Base-by-base conservation (phyloP, 1,284 basidiomycete species). In the Melampsora americana region DNA sequence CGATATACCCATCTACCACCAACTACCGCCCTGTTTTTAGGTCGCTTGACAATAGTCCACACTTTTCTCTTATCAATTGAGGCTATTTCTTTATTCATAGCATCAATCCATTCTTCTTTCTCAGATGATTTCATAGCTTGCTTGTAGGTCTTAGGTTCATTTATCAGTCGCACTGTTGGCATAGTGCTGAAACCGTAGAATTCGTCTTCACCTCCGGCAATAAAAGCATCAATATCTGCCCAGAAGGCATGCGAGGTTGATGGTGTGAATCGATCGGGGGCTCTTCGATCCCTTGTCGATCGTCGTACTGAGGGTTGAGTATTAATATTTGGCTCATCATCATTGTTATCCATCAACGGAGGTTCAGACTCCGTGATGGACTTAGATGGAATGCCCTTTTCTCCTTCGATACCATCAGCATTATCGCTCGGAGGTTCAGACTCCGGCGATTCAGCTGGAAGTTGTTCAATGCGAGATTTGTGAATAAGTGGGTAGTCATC, bases 1-100 rank as follows among this genome's bases (percentile, higher is more conserved):
- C 50, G 28, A 64, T 56, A 74, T 35, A 74, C 71, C 71, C 71
- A 74, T 46, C 53, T 23, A 16, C 71, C 23, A 56, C 62, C 48
- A n/a, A 67, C 56, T 30, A 56, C 39, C 6, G 14, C 4, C 23
- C 26, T 61, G 23, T 26, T n/a, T n/a, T n/a, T n/a, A n/a, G n/a
- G n/a, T n/a, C n/a, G n/a, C n/a, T n/a, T n/a, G n/a, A n/a, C n/a
- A n/a, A n/a, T n/a, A n/a, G n/a, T n/a, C n/a, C n/a, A n/a, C n/a
- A n/a, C n/a, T n/a, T n/a, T n/a, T n/a, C 14, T 60, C 11, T 28
- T 11, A n/a, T n/a, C n/a, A n/a, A n/a, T n/a, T n/a, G n/a, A n/a
- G n/a, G n/a, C 20, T 48, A 11, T 20, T 12, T 48, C 46, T 20
- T 48, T n/a, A n/a, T n/a, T n/a, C n/a, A n/a, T n/a, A n/a, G n/a